phyloP scores from a whole-genome alignment of 441 rosid genomes.

The Syzygium malaccense region DNA sequence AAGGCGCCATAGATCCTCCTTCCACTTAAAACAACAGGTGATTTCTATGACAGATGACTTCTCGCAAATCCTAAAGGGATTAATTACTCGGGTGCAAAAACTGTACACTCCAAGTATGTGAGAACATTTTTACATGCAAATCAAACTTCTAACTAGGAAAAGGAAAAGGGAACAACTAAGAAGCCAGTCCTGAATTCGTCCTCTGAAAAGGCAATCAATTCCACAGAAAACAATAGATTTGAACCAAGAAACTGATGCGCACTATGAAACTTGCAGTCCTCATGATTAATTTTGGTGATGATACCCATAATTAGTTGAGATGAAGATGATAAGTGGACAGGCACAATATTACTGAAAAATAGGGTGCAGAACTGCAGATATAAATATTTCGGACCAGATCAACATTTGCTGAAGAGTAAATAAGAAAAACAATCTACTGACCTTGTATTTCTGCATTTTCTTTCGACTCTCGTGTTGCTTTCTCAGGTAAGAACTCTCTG shows the following conservation, averaged over 20 bases:
- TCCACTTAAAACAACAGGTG: neutral
- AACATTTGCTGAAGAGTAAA: constrained; percentile 46
- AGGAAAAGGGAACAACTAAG: neutral
- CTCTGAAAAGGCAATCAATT: neutral
- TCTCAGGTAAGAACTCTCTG: constrained; percentile 49
- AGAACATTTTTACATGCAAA: neutral
- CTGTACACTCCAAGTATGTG: neutral
- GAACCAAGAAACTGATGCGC: neutral
- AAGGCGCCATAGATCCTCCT: neutral
- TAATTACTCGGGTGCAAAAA: neutral
- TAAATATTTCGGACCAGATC: constrained; percentile 19
- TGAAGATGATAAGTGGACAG: neutral
- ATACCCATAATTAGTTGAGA: neutral
- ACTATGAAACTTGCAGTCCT: neutral
- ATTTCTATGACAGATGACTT: neutral
- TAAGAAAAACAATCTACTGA: constrained; percentile 20
- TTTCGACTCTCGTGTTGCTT: constrained; percentile 53
- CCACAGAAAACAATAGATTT: neutral
- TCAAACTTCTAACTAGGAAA: neutral
- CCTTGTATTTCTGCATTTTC: constrained; percentile 62
- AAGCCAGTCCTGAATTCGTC: neutral
- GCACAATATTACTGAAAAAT: neutral
- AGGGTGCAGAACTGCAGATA: neutral
- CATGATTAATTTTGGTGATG: neutral
- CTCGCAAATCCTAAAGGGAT: neutral